Evolutionary conservation across 352 stramenopile genomes (phyloP).

Genomic region (Phytophthora cactorum): DNA sequence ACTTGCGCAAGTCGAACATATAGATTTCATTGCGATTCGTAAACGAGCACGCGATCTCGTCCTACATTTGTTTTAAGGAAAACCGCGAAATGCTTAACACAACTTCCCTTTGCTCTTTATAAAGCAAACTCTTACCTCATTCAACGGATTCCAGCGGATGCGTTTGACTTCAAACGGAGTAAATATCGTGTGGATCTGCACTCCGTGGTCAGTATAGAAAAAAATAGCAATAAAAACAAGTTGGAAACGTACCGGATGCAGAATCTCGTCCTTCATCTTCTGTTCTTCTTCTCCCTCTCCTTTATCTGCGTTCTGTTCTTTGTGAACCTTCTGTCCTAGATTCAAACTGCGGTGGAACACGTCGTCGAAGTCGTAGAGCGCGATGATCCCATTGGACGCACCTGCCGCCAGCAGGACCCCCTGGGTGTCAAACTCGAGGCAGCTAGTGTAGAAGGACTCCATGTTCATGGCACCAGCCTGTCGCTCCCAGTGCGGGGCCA

Average conservation of each 20-base stretch:
- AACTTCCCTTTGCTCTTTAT: not conserved
- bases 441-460: constrained; percentile 63
- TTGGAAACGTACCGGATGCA: constrained; percentile 44
- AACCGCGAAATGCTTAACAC: not conserved
- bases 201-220: not conserved
- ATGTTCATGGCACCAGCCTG: constrained; percentile 32
- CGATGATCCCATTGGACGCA: constrained; percentile 70
- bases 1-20: constrained; percentile 79
- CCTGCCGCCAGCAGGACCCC: constrained; percentile 71
- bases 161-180: constrained; percentile 70
- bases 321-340: constrained; percentile 42
- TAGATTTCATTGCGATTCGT: constrained; percentile 78
- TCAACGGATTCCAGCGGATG: constrained; percentile 79
- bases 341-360: constrained; percentile 71
- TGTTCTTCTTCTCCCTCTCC: constrained; percentile 4
- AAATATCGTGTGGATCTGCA: constrained; percentile 80
- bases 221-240: not conserved
- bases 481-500: constrained; percentile 53
- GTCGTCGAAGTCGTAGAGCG: constrained; percentile 85
- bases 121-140: constrained; percentile 47
- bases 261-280: constrained; percentile 14
- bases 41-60: constrained; percentile 80
- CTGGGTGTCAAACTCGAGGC: constrained; percentile 71
- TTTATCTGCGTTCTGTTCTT: not conserved
- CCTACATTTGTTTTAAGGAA: constrained; percentile 28